Evolutionary conservation across 768 basidiomycete species (phyloP), one percentile per base, ranked within the genome.

Genomic region (Hortiboletus flavorubellus): DNA sequence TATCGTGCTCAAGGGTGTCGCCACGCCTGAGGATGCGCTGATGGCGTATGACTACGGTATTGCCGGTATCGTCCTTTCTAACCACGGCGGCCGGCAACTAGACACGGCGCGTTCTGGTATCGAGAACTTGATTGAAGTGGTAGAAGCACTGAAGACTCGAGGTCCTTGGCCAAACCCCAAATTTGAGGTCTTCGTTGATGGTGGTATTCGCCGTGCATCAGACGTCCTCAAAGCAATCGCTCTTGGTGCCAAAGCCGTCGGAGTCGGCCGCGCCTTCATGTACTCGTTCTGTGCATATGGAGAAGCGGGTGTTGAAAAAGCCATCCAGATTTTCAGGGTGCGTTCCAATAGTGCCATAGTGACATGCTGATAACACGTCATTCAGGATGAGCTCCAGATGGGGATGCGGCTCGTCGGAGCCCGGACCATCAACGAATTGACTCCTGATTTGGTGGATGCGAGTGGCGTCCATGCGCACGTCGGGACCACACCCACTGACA

Each of bases 331-430:
- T 49, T 72, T 93, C 50, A 76, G 78, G 62, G 89, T 87, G 59
- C 50, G 80, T 68, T 9, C 37, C 2, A 80, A 82, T 43, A 91
- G n/a, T 23, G 18, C 26, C 12, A 45, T n/a, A 26, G 34, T 47
- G 23, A 95, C 91, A 89, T 96, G 12, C 14, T 49, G 47, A 34
- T 16, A 35, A 14, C 15, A 30, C 37, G 21, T 30, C 16, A 8
- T 43, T 33, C 29, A 95, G 91, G 93, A 93, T 63, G 94, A 97
- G 69, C 89, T 98, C 63, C 88, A 93, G 76, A 96, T 98, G 94
- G 93, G 93, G 72, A 80, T 97, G 81, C 86, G 93, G 8, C 77
- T 97, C 1, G 72, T 96, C n/a, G 94, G 95, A 7, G 92, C 93
- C 1, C 83, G 78, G 7, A 88, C 82, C 0, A 70, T 97, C 34